Evolutionary conservation across 1,284 basidiomycete species (phyloP).

Genomic region (Trametes hirsuta): DNA sequence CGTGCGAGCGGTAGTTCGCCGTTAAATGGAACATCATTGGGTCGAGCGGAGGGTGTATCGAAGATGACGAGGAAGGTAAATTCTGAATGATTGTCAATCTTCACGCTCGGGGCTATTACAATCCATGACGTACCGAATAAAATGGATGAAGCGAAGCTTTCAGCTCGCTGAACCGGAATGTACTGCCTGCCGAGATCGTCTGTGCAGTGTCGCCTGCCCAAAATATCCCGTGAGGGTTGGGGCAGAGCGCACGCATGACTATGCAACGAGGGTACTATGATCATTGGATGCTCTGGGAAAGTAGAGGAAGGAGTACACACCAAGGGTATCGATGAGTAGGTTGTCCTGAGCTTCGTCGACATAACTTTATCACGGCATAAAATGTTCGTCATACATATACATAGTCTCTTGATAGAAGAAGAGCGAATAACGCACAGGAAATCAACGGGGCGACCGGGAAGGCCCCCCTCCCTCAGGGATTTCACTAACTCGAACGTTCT

Average conservation of each 20-base stretch:
- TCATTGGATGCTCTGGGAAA: too few relatives aligned
- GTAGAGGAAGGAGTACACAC: slow-evolving; percentile 39
- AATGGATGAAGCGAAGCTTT: slow-evolving; percentile 65
- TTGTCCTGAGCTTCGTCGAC: slow-evolving; percentile 79
- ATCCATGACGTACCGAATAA: slow-evolving; percentile 53
- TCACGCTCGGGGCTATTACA: background rate
- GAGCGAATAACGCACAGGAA: slow-evolving; percentile 48
- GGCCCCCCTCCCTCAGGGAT: slow-evolving; percentile 35
- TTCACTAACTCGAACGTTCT: slow-evolving; percentile 58
- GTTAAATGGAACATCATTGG: slow-evolving; percentile 42
- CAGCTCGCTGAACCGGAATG: slow-evolving; percentile 73
- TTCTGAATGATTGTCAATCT: background rate
- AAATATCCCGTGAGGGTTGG: slow-evolving; percentile 68
- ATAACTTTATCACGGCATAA: slow-evolving; percentile 46
- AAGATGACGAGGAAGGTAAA: background rate
- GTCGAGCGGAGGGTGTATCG: background rate
- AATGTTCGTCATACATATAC: background rate
- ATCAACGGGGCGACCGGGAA: slow-evolving; percentile 51
- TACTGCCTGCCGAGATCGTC: slow-evolving; percentile 72
- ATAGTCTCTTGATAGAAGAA: background rate
- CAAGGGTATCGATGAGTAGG: slow-evolving; percentile 62
- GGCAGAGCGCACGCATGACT: slow-evolving; percentile 62
- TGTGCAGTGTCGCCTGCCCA: slow-evolving; percentile 84
- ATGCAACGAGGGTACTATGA: background rate
- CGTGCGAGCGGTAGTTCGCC: slow-evolving; percentile 56